A percentile compares a stretch with the other conserved stretches of the same genome.
Conservation (phyloP, 2,329 filamentous ascomycete genomes). For the Diplodia mutila region DNA sequence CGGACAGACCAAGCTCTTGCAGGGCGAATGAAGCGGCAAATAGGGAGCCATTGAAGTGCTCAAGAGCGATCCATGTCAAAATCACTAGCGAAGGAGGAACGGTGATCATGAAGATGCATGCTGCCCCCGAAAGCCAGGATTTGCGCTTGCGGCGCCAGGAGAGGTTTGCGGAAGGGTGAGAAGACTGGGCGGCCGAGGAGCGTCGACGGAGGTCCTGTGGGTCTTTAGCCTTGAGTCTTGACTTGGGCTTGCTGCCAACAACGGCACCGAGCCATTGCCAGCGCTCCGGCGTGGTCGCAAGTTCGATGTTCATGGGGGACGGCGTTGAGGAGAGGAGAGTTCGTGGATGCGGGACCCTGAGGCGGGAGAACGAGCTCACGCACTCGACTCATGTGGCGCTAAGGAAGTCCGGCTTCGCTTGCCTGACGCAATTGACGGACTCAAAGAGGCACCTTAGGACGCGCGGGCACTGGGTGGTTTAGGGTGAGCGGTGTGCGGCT, state of each 20-base stretch:
- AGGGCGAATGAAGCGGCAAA: constrained; percentile 12
- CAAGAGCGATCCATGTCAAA: constrained; percentile 24
- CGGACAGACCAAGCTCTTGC: constrained; percentile 14
- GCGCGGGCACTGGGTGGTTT: background rate
- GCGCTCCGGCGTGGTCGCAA: constrained; percentile 21
- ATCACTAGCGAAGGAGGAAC: constrained; percentile 23
- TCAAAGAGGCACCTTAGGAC: constrained; percentile 11
- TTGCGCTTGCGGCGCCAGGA: constrained; percentile 24
- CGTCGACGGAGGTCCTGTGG: constrained; percentile 12
- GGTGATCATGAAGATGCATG: constrained; percentile 24
- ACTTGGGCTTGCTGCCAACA: constrained; percentile 12
- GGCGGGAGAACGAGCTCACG: constrained; percentile 14
- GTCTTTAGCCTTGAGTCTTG: constrained; percentile 13
- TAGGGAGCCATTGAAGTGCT: constrained; percentile 22
- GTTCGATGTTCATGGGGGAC: constrained; percentile 8
- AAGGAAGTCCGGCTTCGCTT: constrained; percentile 9
- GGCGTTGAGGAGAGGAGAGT: constrained; percentile 4
- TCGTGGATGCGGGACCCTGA: background rate
- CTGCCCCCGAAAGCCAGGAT: constrained; percentile 21
- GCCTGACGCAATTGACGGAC: constrained; percentile 13
- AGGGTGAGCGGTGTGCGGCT: constrained; percentile 16
- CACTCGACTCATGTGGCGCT: constrained; percentile 23
- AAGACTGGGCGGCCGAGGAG: background rate
- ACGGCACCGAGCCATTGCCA: constrained; percentile 25
- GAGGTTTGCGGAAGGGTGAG: constrained; percentile 8